Conservation (phyloP, 106 monocot species). For the Acorus gramineus region DNA sequence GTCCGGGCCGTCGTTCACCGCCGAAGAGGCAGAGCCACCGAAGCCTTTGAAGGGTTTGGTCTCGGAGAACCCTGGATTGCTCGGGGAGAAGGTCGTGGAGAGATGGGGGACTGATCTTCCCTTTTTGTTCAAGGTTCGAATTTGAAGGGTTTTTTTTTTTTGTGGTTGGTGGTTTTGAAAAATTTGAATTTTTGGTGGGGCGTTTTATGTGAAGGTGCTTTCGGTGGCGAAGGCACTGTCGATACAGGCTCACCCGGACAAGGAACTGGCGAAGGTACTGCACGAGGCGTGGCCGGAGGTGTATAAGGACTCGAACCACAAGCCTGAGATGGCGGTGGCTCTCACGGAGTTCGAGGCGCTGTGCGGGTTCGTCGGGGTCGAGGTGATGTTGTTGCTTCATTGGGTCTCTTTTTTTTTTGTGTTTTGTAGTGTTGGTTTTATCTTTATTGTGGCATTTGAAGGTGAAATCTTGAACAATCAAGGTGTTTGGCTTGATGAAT, state of each 20-base stretch:
- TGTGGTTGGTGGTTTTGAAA: background rate
- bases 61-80: slow-evolving; percentile 28
- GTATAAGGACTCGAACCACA: slow-evolving; percentile 86
- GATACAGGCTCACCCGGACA: slow-evolving; percentile 93
- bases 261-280: slow-evolving; percentile 53
- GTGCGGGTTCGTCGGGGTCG: slow-evolving; percentile 55
- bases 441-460: too few relatives aligned
- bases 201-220: slow-evolving; percentile 35
- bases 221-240: slow-evolving; percentile 87
- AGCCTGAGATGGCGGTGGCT: slow-evolving; percentile 96
- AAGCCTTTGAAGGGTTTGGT: slow-evolving; percentile 49
- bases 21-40: background rate
- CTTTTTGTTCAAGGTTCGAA: slow-evolving; percentile 78
- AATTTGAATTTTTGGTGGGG: background rate
- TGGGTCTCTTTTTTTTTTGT: background rate
- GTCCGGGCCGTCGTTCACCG: slow-evolving; percentile 58
- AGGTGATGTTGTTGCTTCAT: slow-evolving; percentile 26
- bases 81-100: slow-evolving; percentile 47
- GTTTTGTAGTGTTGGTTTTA: too few relatives aligned
- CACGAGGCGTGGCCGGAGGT: slow-evolving; percentile 47
- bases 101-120: slow-evolving; percentile 74
- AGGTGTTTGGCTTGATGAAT: too few relatives aligned
- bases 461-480: background rate
- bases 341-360: slow-evolving; percentile 79
- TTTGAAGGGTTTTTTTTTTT: background rate